Conservation (phyloP, 2,329 filamentous ascomycete genomes). For the Coccinonectria pachysandricola region DNA sequence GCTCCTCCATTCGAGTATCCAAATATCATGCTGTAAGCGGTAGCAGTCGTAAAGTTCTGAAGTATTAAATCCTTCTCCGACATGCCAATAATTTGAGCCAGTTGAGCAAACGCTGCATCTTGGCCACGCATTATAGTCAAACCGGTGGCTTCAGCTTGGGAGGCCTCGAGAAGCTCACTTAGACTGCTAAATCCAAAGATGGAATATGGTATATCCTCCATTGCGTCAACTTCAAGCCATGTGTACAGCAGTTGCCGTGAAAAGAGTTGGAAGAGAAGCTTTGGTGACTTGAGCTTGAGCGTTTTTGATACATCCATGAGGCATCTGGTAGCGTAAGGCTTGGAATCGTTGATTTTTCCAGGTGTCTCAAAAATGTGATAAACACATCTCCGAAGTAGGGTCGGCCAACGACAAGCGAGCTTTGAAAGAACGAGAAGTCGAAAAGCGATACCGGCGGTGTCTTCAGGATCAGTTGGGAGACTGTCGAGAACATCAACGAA, state of each 20-base stretch:
- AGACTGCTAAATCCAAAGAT: constrained; percentile 73
- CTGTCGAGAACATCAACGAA: constrained; percentile 74
- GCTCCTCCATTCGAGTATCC: constrained; percentile 19
- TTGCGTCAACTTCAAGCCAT: constrained; percentile 61
- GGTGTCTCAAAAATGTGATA: constrained; percentile 93
- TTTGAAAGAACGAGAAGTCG: constrained; percentile 66
- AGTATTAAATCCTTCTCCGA: constrained; percentile 49
- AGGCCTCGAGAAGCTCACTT: constrained; percentile 55
- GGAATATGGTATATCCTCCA: constrained; percentile 69
- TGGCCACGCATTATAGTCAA: constrained; percentile 75
- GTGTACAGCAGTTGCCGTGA: constrained; percentile 83
- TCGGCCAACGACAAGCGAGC: constrained; percentile 75
- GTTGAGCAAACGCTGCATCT: constrained; percentile 47
- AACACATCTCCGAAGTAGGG: constrained; percentile 72
- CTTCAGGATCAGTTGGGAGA: constrained; percentile 62
- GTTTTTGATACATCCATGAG: constrained; percentile 54
- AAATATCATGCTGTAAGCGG: constrained; percentile 75
- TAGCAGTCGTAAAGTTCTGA: constrained; percentile 62
- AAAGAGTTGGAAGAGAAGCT: constrained; percentile 71
- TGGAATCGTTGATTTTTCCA: constrained; percentile 55
- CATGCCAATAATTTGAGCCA: constrained; percentile 48
- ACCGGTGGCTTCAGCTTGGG: constrained; percentile 67
- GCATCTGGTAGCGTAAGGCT: constrained; percentile 62
- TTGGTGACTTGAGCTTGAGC: constrained; percentile 55
- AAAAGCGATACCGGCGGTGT: constrained; percentile 74